Base-by-base conservation (phyloP, 2,329 filamentous ascomycete genomes). In the Aspergillus japonicus region DNA sequence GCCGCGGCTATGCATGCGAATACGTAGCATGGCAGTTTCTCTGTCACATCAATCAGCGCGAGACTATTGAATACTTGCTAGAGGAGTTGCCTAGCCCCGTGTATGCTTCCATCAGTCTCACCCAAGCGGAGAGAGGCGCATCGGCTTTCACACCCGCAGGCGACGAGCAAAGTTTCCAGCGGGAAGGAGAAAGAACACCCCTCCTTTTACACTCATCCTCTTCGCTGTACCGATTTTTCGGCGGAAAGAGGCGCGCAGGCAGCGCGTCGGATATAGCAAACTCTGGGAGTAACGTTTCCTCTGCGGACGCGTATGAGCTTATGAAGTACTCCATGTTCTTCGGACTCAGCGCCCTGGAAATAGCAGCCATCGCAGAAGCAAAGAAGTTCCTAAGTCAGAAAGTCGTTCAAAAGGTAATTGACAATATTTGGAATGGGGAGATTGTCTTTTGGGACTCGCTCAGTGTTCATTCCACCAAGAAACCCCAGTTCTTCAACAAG, bases 391-490 rank as follows among this genome's bases (percentile, higher is more conserved):
- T 96, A 39, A 89, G 88, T 69, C 91, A 96, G 73, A 83, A 84
- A 61, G 85, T 90, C 2, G 89, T 96, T 11, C 92, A 96, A 71
- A 90, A 89, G 68, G 89, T 96, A 65, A 86, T 96, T 62, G 89
- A 89, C 50, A 89, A 89, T 52, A 90, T 96, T 56, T 96, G 92
- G 91, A 87, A 88, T 63, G 92, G 92, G 50, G 88, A 93, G 65
- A 92, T 96, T 61, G 85, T 93, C 42, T 95, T 96, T 73, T 96
- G 91, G 92, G 89, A 92, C 61, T 85, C 82, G 5, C 79, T 96
- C n/a, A 88, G 85, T 8, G 83, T 91, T 8, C 80, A 89, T 68
- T 87, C 90, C 0, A 84, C 82, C 59, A 96, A 96, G 75, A 86
- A 87, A 68, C 88, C 91, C 1, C 87, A 89, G 23, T 86, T 90